Conservation (phyloP, 768 basidiomycete species). For the Suillus brevipes region DNA sequence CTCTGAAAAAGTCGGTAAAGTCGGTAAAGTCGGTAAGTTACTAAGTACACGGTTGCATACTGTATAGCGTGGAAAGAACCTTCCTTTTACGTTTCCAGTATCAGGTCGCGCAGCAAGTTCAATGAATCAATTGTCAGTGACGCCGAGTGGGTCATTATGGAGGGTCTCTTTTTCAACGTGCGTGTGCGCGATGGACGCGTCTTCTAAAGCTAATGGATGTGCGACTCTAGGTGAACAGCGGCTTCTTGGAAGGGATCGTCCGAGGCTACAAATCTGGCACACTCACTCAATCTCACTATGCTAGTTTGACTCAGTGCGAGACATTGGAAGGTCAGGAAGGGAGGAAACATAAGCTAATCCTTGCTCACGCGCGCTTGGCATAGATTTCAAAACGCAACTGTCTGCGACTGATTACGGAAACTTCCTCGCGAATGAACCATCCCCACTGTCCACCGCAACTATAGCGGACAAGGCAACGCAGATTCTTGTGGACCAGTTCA, state of each 20-base stretch:
- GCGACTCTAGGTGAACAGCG: slow-evolving; percentile 60
- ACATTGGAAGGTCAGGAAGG: slow-evolving; percentile 73
- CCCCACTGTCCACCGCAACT: slow-evolving; percentile 89
- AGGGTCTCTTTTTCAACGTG: slow-evolving; percentile 90
- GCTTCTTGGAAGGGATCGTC: slow-evolving; percentile 80
- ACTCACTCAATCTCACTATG: slow-evolving; percentile 85
- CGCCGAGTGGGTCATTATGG: slow-evolving; percentile 48
- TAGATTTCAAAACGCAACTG: slow-evolving; percentile 94
- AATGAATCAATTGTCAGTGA: no score
- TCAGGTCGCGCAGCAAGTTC: not conserved
- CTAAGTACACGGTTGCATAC: no score
- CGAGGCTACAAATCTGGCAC: slow-evolving; percentile 94
- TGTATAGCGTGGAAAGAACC: slow-evolving; percentile 21
- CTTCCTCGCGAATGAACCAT: slow-evolving; percentile 95
- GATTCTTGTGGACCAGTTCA: slow-evolving; percentile 95
- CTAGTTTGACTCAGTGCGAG: slow-evolving; percentile 96
- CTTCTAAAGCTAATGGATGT: slow-evolving; percentile 13
- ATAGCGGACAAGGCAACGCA: slow-evolving; percentile 98
- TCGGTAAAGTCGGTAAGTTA: no score
- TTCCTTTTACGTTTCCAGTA: slow-evolving; percentile 15
- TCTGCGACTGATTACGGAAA: slow-evolving; percentile 97
- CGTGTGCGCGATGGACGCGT: slow-evolving; percentile 16
- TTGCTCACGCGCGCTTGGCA: slow-evolving; percentile 8
- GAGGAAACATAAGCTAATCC: not conserved
- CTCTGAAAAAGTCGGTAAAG: no score